phyloP scores from a whole-genome alignment of 164 flowering plant genomes.

The Vitis cinerea region DNA sequence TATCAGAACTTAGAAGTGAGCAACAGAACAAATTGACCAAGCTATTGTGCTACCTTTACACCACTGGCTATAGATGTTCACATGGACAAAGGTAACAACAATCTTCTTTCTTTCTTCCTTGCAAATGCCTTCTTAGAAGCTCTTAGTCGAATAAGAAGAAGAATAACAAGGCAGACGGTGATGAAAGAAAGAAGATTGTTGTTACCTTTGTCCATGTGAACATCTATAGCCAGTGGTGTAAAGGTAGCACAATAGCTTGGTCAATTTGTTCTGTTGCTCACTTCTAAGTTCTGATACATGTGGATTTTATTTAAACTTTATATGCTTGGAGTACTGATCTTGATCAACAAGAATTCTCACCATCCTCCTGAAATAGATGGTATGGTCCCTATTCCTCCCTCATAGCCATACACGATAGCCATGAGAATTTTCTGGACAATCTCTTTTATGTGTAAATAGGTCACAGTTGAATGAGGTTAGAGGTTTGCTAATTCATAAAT shows the following conservation, averaged over 20 bases:
- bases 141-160: too few species aligned
- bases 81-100: too few species aligned
- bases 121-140: too few species aligned
- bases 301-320: not conserved
- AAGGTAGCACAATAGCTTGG: not conserved
- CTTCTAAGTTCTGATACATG: not conserved
- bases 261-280: not conserved
- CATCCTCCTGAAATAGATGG: slow-evolving; percentile 9
- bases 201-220: slow-evolving; percentile 57
- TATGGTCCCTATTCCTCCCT: slow-evolving; percentile 4
- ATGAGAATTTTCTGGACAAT: not conserved
- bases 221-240: slow-evolving; percentile 1
- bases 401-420: slow-evolving; percentile 1
- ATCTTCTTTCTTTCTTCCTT: too few species aligned
- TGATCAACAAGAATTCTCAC: not conserved
- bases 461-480: not conserved
- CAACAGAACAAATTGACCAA: too few species aligned
- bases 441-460: not conserved
- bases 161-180: too few species aligned
- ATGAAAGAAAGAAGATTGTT: slow-evolving; percentile 49
- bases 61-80: too few species aligned
- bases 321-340: slow-evolving; percentile 7
- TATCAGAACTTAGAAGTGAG: too few species aligned
- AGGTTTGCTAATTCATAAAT: not conserved
- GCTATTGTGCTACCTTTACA: too few species aligned